Evolutionary conservation across 2,329 filamentous ascomycete species (phyloP).

Genomic region (Juglanconis oblonga): DNA sequence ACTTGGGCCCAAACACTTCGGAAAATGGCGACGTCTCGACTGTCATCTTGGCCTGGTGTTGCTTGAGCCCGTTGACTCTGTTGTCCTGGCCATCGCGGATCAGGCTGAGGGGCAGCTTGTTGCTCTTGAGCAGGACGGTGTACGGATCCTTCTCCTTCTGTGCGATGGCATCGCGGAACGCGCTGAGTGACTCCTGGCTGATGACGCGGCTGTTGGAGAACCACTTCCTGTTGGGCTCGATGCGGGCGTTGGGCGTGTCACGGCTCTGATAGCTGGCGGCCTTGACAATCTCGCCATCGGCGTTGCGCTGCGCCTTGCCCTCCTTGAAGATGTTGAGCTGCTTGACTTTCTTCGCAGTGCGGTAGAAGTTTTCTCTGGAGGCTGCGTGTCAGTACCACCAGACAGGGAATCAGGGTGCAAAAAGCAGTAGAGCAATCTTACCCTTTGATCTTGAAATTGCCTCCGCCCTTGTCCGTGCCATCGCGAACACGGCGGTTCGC

Average conservation of each 20-base stretch:
- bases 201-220: slow-evolving; percentile 92
- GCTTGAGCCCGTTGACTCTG: slow-evolving; percentile 74
- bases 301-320: slow-evolving; percentile 78
- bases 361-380: slow-evolving; percentile 23
- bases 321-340: slow-evolving; percentile 87
- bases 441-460: slow-evolving; percentile 88
- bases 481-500: slow-evolving; percentile 76
- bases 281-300: slow-evolving; percentile 78
- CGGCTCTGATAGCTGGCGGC: slow-evolving; percentile 62
- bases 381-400: background rate
- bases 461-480: slow-evolving; percentile 65
- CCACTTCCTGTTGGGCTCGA: slow-evolving; percentile 71
- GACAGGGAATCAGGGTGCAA: background rate
- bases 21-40: slow-evolving; percentile 83
- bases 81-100: slow-evolving; percentile 72
- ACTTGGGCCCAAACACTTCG: slow-evolving; percentile 89
- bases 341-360: slow-evolving; percentile 81
- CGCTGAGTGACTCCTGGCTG: slow-evolving; percentile 73
- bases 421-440: background rate
- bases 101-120: slow-evolving; percentile 94
- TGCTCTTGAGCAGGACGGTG: slow-evolving; percentile 90
- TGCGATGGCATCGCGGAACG: slow-evolving; percentile 88
- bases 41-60: slow-evolving; percentile 87
- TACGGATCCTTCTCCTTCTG: slow-evolving; percentile 90
- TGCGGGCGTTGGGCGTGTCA: slow-evolving; percentile 23